Base-by-base conservation (phyloP, 345 rosid genomes). In the Durio zibethinus region DNA sequence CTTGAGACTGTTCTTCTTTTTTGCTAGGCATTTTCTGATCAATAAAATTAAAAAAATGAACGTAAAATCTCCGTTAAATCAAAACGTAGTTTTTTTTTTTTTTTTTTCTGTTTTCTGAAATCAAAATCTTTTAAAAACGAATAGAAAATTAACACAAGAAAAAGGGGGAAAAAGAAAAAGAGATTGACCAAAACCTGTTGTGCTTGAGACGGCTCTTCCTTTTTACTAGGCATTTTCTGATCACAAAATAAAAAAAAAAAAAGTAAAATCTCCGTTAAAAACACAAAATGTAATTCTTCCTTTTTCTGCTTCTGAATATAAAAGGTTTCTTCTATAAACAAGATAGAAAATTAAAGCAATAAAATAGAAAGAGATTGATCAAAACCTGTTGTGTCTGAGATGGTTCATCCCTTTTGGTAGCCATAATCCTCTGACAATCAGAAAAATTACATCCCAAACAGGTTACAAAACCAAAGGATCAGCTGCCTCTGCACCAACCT, bases 371-470 rank as follows among this genome's bases (percentile, higher is more conserved):
- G 47, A 33, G 36, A 12, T 38, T 54, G 50, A 66, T 54, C 25
- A n/a, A 76, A 38, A 38, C 40, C 40, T 71, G 75, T 35, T 33
- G 59, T 63, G 38, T 7, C 60, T 7, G 54, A 43, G 31, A 63
- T 45, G 88, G 72, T 67, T 88, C 97, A 45, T 78, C 76, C 79
- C 67, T 85, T 72, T 85, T 88, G 78, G 78, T 85, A 62, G 89
- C 77, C 97, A 92, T 92, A 16, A 31, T 71, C 75, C 43, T 76
- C 81, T 45, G 73, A 73, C 47, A 71, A 78, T 76, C 76, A 76
- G 36, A 45, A 36, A 48, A 35, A 76, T 77, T 78, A 81, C 76
- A 76, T 72, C 74, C 79, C 70, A 69, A 75, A 61, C 54, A 43
- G 43, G 21, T 75, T 77, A 38, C 40, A 53, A 70, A 71, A 64